phyloP scores from a whole-genome alignment of 768 basidiomycete genomes.

The Fomitopsis pulvina region DNA sequence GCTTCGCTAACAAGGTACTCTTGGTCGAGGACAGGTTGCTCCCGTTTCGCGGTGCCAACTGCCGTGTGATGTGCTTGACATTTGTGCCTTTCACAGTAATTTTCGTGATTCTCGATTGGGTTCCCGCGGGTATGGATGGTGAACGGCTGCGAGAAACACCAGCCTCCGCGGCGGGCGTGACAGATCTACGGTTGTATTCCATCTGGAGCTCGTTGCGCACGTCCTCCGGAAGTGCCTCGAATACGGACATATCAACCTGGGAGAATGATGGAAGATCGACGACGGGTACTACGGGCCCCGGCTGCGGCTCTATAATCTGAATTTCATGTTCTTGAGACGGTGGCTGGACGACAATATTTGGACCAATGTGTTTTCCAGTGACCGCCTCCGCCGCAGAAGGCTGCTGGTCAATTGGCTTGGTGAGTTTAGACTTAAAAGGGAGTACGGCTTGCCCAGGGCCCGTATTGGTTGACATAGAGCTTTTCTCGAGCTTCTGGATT shows the following conservation, averaged over 20 bases:
- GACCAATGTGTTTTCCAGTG: too few species aligned
- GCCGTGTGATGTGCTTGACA: conserved; percentile 53
- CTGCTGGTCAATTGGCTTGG: not conserved
- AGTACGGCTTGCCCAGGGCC: conserved; percentile 54
- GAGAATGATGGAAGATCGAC: conserved; percentile 63
- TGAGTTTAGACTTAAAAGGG: conserved; percentile 40
- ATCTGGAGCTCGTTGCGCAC: conserved; percentile 61
- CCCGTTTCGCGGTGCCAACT: conserved; percentile 52
- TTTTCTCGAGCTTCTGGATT: conserved; percentile 77
- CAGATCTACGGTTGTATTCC: conserved; percentile 58
- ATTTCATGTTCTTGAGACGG: conserved; percentile 27
- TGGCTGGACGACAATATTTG: conserved; percentile 23
- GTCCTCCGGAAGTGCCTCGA: conserved; percentile 65
- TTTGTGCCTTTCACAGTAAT: conserved; percentile 31
- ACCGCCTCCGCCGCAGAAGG: too few species aligned
- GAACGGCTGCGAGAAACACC: conserved; percentile 5
- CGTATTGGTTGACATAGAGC: conserved; percentile 23
- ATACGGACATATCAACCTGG: conserved; percentile 66
- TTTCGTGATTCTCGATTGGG: conserved; percentile 11
- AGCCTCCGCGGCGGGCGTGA: conserved; percentile 32
- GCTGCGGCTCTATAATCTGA: conserved; percentile 6
- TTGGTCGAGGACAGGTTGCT: conserved; percentile 32
- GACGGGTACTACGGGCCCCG: not conserved
- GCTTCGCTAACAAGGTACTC: conserved; percentile 31
- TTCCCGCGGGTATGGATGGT: conserved; percentile 1